Percentiles rank a stretch among this genome's conserved stretches.
Evolutionary conservation across 768 basidiomycete genomes (phyloP).

Genomic region (Gloeopeniophorella convolvens): DNA sequence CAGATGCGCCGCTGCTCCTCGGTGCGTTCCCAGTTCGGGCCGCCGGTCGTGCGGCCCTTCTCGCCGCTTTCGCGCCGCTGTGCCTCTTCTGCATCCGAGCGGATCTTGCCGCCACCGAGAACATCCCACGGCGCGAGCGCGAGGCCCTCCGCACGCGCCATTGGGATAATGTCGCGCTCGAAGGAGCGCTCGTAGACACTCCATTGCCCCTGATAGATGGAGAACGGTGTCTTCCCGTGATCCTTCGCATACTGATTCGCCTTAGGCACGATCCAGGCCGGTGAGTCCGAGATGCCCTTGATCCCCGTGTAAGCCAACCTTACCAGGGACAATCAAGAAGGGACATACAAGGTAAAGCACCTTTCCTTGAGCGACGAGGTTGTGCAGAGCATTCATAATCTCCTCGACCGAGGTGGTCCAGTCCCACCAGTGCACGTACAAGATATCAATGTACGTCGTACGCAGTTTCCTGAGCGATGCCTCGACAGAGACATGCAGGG

Average conservation of each 20-base stretch:
- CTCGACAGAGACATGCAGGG: slow-evolving; percentile 29
- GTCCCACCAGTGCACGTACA: slow-evolving; percentile 42
- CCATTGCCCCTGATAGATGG: slow-evolving; percentile 37
- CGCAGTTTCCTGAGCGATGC: slow-evolving; percentile 35
- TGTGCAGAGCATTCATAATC: slow-evolving; percentile 36
- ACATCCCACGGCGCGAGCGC: slow-evolving; percentile 38
- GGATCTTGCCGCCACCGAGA: slow-evolving; percentile 34
- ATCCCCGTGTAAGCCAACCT: not conserved
- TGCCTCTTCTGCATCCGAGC: slow-evolving; percentile 33
- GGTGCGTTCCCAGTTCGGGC: not conserved
- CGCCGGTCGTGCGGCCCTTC: slow-evolving; percentile 27
- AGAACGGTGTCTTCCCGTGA: slow-evolving; percentile 37
- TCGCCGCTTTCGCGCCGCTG: slow-evolving; percentile 26
- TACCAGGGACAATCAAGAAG: too few relatives aligned
- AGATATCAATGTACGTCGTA: slow-evolving; percentile 39
- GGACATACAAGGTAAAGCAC: slow-evolving; percentile 31
- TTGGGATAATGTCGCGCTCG: slow-evolving; percentile 38
- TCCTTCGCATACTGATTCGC: slow-evolving; percentile 35
- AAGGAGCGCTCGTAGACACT: slow-evolving; percentile 32
- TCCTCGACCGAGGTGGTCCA: slow-evolving; percentile 38
- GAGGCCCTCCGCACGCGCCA: slow-evolving; percentile 28
- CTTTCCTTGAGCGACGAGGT: slow-evolving; percentile 35
- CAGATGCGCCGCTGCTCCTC: not conserved
- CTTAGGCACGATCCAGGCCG: slow-evolving; percentile 33
- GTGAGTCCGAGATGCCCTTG: slow-evolving; percentile 28